Percentiles rank a stretch among this genome's conserved stretches.
Conservation (phyloP, 164 flowering plant genomes). For the Berberis thunbergii region DNA sequence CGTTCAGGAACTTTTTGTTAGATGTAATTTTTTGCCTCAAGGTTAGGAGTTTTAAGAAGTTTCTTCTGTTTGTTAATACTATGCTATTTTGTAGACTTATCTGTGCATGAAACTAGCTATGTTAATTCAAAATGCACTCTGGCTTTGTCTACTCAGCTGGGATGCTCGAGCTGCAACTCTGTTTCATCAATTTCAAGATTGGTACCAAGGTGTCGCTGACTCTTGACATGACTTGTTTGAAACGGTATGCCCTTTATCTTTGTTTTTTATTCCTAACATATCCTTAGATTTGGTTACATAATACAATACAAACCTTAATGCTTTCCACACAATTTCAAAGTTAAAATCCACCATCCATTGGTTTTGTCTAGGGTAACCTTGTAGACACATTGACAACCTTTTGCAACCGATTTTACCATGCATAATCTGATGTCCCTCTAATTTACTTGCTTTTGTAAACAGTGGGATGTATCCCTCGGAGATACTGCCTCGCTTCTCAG, state of each 20-base stretch:
- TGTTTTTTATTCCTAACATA: background rate
- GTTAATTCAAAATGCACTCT: background rate
- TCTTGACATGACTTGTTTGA: constrained; percentile 60
- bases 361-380: no score
- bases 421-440: background rate
- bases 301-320: no score
- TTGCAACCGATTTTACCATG: no score
- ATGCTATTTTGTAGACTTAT: no score
- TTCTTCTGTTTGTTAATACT: no score
- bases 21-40: no score
- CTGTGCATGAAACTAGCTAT: background rate
- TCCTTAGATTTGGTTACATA: no score
- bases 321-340: no score
- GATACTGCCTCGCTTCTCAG: constrained; percentile 19
- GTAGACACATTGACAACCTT: no score
- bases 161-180: constrained; percentile 53
- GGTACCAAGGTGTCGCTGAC: constrained; percentile 38
- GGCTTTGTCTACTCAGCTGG: constrained; percentile 35
- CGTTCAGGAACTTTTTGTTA: no score
- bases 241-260: constrained; percentile 31
- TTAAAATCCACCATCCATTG: no score
- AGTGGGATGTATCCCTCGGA: constrained; percentile 60
- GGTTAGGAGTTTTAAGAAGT: no score
- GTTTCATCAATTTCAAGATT: constrained; percentile 39
- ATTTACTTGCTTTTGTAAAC: constrained; percentile 14